A percentile compares a stretch with the other conserved stretches of the same genome.
Conservation (phyloP, 225 moss, liverwort and hornwort species). For the Neckera pumila region DNA sequence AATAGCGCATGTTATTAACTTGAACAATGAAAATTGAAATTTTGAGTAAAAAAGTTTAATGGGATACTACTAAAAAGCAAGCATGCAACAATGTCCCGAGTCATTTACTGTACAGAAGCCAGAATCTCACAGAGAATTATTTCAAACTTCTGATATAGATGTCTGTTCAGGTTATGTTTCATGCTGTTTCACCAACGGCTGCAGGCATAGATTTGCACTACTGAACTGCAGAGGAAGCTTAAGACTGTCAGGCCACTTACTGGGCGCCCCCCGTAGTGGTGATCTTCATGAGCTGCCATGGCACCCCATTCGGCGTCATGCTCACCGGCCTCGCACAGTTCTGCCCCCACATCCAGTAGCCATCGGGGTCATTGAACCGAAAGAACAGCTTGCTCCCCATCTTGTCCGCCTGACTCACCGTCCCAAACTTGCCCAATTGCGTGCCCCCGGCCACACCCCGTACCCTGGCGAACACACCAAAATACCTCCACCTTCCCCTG, state of each 20-base stretch:
- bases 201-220: no score
- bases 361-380: constrained; percentile 5
- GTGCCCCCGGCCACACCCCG: constrained; percentile 17
- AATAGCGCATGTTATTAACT: not conserved
- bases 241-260: not conserved
- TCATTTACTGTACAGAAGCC: not conserved
- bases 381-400: constrained; percentile 10
- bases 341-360: constrained; percentile 20
- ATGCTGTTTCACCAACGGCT: not conserved
- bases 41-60: not conserved
- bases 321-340: not conserved
- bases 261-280: constrained; percentile 10
- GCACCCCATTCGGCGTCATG: not conserved
- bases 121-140: not conserved
- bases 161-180: not conserved
- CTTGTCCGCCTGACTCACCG: not conserved
- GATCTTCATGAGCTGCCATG: constrained; percentile 21
- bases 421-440: constrained; percentile 17
- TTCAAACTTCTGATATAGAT: not conserved
- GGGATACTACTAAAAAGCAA: not conserved
- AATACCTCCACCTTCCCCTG: not conserved
- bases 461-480: constrained; percentile 1
- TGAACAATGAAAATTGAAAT: not conserved
- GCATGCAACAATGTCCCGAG: not conserved
- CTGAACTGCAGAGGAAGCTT: not conserved